Base-by-base conservation (phyloP, 352 stramenopile species). In the Phytophthora foliorum region DNA sequence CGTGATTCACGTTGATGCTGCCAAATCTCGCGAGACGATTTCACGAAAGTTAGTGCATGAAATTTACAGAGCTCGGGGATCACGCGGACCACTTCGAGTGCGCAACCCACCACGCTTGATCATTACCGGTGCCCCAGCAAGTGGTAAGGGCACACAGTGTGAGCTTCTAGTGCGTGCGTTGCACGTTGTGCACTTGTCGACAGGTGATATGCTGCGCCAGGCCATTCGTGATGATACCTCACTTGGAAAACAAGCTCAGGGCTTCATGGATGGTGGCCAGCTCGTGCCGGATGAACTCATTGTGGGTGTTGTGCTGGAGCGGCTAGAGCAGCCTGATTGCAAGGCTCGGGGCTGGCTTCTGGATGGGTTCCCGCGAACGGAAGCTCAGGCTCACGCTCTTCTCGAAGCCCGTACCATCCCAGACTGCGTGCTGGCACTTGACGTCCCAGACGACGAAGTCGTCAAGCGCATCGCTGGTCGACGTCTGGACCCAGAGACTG, bases 121-220 rank as follows among this genome's bases (percentile, higher is more conserved):
- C 57, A 98, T 98, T 57, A 86, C 86, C 1, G 97, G 97, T 1
- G 91, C 96, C 16, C 97, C 97, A 16, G 97, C 96, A 0, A 89
- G 85, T 39, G 97, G 97, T 34, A 99, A 99, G 75, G 96, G 97
- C 41, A 99, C 96, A 6, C 97, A 99, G 67, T 99, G 97, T 69
- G 94, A 98, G 72, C 83, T 90, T 63, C 92, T 99, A 31, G 90
- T 91, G 14, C 79, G 86, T 27, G 89, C 86, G 22, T 98, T 97
- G 69, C 82, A 95, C 46, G 89, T 99, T 7, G 91, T 99, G 13
- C 97, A 99, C 68, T 78, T 99, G 21, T 97, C 89, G 16, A 98
- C 94, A 8, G 97, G 97, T 11, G 97, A 99, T 63, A 98, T 99
- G 87, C 81, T 99, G 3, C 87, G 97, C 13, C 84, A 89, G 4